Base-by-base conservation (phyloP, 345 rosid species). In the Eutrema heterophyllum region DNA sequence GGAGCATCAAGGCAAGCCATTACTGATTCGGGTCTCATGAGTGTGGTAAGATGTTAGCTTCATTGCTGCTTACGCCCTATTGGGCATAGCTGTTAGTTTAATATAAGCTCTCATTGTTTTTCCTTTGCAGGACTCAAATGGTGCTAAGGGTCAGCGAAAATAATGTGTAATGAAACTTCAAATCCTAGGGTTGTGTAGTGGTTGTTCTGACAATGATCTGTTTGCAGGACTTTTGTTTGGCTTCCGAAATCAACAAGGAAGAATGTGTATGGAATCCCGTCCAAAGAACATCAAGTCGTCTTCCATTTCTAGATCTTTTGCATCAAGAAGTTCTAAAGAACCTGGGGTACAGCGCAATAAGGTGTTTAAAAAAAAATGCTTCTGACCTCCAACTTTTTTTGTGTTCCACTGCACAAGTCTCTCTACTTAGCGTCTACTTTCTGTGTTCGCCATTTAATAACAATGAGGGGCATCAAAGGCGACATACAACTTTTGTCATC, bases 281-380 rank as follows among this genome's bases (percentile, higher is more conserved):
- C 60, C 21, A 64, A 78, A 73, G 45, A 53, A 64, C 52, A 46
- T 18, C 45, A 48, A 13, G 3, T 63, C 72, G 59, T 74, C 81
- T 72, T 75, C 15, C 68, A 70, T 80, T 72, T 71, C 85, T 67
- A 84, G 95, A 81, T 75, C 90, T 38, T 89, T 87, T 76, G 89
- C 97, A 5, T 86, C 98, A 36, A 81, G 52, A 81, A 55, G 90
- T 74, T 85, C 97, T 38, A 84, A 81, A 78, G 61, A 80, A 79
- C 38, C 78, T 18, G 80, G 70, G 32, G 52, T 80, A 74, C 78
- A 79, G 14, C 74, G 50, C 26, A 83, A 89, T 60, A 85, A 91
- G 97, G 98, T 56, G 60, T 55, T 55, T 3, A 32, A 40, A 21
- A 51, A 35, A 55, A 64, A 55, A 64, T 44, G 32, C 71, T 46